Percentiles rank a stretch among this genome's conserved stretches.
These are phyloP conservation scores for Davidsoniella eucalypti DNA, from an alignment of 2,329 filamentous ascomycete species.

Conservation along the genomic window DNA sequence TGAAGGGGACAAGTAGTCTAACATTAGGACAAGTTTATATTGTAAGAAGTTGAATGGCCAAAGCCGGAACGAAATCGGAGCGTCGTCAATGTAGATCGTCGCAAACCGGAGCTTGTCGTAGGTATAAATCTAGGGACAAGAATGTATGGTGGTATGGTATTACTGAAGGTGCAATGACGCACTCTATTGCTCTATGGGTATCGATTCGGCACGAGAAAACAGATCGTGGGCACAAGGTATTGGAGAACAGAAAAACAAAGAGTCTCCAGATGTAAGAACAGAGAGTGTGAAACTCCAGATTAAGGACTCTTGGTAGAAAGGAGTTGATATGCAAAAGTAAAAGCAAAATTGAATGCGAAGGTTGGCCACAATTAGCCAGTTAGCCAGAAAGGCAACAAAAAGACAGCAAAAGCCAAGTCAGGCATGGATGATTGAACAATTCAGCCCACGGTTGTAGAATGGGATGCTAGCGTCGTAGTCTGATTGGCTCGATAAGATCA, in stretches of 20 bases:
- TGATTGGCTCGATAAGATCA: constrained; percentile 11
- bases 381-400: constrained; percentile 1
- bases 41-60: too few species aligned
- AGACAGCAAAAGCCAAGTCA: not conserved
- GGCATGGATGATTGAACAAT: not conserved
- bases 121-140: too few species aligned
- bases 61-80: too few species aligned
- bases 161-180: constrained; percentile 2
- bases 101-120: too few species aligned
- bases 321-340: not conserved
- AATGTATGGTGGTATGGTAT: not conserved
- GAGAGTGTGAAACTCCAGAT: not conserved
- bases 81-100: too few species aligned
- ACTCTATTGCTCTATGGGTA: not conserved
- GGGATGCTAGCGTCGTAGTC: not conserved
- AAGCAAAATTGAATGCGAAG: not conserved
- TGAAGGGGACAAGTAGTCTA: not conserved
- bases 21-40: too few species aligned
- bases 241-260: not conserved
- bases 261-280: not conserved
- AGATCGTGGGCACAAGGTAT: not conserved
- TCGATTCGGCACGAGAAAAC: not conserved
- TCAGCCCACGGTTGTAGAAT: not conserved
- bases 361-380: not conserved
- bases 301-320: not conserved